Conservation (phyloP, 1,284 basidiomycete species). For the Sphagnurus paluster region DNA sequence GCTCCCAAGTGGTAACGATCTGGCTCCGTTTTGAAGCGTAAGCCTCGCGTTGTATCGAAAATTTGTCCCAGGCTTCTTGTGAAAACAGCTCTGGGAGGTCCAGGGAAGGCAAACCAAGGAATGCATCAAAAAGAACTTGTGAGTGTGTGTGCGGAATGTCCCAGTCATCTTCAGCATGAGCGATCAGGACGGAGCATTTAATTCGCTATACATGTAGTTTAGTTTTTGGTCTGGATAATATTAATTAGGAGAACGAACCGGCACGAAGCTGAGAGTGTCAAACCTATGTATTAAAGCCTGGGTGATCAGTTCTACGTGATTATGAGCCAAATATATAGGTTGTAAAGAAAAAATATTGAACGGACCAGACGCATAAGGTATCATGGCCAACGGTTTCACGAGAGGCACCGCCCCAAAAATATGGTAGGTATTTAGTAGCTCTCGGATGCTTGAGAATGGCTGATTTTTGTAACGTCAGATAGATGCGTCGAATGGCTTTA, state of each 20-base stretch:
- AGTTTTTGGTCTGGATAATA: background rate
- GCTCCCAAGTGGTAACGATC: conserved; percentile 45
- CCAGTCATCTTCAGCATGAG: conserved; percentile 80
- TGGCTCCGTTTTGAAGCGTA: conserved; percentile 40
- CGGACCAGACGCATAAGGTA: conserved; percentile 73
- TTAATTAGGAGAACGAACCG: conserved; percentile 39
- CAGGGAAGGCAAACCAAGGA: conserved; percentile 63
- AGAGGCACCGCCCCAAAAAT: conserved; percentile 73
- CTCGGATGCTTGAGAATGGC: conserved; percentile 71
- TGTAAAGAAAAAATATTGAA: conserved; percentile 16
- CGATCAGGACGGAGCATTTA: conserved; percentile 70
- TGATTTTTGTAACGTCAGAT: conserved; percentile 10
- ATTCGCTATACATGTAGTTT: conserved; percentile 42
- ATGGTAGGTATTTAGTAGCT: conserved; percentile 71
- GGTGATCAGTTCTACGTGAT: conserved; percentile 52
- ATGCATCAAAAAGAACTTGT: conserved; percentile 65
- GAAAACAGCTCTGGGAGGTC: conserved; percentile 35
- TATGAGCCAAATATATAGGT: background rate
- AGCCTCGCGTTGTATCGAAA: conserved; percentile 32
- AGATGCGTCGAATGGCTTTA: background rate
- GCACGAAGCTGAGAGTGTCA: conserved; percentile 60
- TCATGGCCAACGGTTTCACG: conserved; percentile 63
- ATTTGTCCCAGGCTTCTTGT: conserved; percentile 40
- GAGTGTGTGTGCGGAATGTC: conserved; percentile 83
- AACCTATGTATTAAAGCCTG: conserved; percentile 63